These are phyloP conservation scores for Saksenaea oblongispora DNA, from an alignment of 371 early-diverging fungal genomes.

Conservation along the genomic window DNA sequence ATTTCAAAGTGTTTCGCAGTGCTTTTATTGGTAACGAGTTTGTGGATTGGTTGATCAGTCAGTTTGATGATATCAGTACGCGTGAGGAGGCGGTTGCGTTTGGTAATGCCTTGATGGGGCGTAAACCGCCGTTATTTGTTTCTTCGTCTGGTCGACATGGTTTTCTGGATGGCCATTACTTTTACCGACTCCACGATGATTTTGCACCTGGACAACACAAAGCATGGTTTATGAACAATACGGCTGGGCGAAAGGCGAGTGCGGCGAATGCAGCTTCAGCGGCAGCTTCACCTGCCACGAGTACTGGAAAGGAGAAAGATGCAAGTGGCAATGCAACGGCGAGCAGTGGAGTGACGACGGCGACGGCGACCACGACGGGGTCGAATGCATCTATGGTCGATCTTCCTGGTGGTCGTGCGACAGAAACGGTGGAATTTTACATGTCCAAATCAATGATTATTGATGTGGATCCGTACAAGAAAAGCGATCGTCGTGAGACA, in stretches of 20 bases:
- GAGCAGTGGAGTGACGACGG: background rate
- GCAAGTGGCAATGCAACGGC: background rate
- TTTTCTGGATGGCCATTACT: slow-evolving; percentile 93
- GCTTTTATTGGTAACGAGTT: slow-evolving; percentile 87
- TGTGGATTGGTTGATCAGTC: slow-evolving; percentile 88
- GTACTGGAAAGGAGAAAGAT: slow-evolving; percentile 19
- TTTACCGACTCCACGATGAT: slow-evolving; percentile 77
- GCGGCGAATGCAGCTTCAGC: slow-evolving; percentile 33
- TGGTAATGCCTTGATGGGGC: slow-evolving; percentile 77
- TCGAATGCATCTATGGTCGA: slow-evolving; percentile 11
- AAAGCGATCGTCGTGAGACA: slow-evolving; percentile 78
- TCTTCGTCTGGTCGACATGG: slow-evolving; percentile 74
- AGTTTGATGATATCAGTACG: slow-evolving; percentile 78
- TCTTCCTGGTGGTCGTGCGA: background rate
- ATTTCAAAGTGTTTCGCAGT: slow-evolving; percentile 72
- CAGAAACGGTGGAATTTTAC: slow-evolving; percentile 24
- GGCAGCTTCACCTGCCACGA: slow-evolving; percentile 16
- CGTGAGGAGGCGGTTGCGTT: slow-evolving; percentile 83
- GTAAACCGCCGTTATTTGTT: slow-evolving; percentile 70
- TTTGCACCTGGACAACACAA: slow-evolving; percentile 50
- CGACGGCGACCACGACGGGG: slow-evolving; percentile 15
- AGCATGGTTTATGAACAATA: slow-evolving; percentile 25
- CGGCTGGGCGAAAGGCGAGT: slow-evolving; percentile 25
- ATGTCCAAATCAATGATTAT: slow-evolving; percentile 71
- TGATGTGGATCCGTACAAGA: slow-evolving; percentile 76